Conservation (phyloP, 2,329 filamentous ascomycete genomes). For the Colletotrichum simmondsii region DNA sequence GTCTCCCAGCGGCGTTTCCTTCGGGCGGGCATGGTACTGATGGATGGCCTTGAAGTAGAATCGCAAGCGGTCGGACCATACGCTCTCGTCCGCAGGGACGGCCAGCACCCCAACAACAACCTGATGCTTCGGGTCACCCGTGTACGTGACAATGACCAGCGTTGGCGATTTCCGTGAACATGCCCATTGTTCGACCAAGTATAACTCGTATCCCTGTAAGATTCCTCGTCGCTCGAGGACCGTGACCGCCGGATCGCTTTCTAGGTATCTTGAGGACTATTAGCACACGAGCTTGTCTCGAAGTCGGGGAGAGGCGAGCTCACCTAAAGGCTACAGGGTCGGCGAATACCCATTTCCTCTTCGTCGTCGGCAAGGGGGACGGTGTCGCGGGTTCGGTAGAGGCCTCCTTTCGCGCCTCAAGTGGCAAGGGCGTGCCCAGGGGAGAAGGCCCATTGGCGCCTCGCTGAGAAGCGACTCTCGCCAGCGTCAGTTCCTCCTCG, state of each 20-base stretch:
- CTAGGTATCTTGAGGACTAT: slow-evolving; percentile 71
- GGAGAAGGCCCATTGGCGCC: slow-evolving; percentile 37
- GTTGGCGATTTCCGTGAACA: slow-evolving; percentile 92
- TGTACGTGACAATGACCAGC: slow-evolving; percentile 92
- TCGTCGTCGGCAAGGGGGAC: slow-evolving; percentile 40
- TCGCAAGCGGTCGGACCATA: slow-evolving; percentile 83
- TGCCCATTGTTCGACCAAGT: slow-evolving; percentile 97
- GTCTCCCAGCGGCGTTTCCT: slow-evolving; percentile 83
- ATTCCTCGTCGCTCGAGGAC: slow-evolving; percentile 78
- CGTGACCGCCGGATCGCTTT: slow-evolving; percentile 82
- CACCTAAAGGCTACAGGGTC: slow-evolving; percentile 69
- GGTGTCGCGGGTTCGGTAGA: slow-evolving; percentile 24
- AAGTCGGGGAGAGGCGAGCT: slow-evolving; percentile 22
- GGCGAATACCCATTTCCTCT: slow-evolving; percentile 65
- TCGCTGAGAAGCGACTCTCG: slow-evolving; percentile 44
- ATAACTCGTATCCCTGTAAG: slow-evolving; percentile 88
- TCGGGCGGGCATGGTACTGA: slow-evolving; percentile 85
- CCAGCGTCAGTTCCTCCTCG: slow-evolving; percentile 51
- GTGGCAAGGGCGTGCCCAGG: slow-evolving; percentile 28
- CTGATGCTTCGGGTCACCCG: slow-evolving; percentile 82
- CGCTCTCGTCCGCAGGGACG: slow-evolving; percentile 81
- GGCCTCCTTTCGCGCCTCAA: slow-evolving; percentile 25
- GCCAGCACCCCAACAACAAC: slow-evolving; percentile 84
- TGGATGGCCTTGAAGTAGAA: slow-evolving; percentile 89
- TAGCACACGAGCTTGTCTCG: background rate